Evolutionary conservation across 2,329 filamentous ascomycete species (phyloP), one percentile per base, ranked within the genome.

Genomic region (Pyricularia sp.): DNA sequence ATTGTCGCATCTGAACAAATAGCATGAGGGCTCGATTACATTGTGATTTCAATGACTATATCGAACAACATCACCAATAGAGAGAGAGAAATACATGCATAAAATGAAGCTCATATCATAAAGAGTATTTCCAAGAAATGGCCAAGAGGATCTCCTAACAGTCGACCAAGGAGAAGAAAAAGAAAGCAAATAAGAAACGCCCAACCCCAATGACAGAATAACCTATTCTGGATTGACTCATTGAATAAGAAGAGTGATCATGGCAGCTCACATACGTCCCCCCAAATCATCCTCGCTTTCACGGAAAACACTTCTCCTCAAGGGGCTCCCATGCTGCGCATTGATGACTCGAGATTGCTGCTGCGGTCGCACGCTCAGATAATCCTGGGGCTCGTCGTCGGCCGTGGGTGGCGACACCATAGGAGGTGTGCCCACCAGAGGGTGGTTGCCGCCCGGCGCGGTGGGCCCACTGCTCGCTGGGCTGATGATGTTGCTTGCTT

Each of bases 261-360:
- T 50, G 42, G 17, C 42, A 11, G 42, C 14, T 26, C 12, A 61
- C n/a, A 61, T 12, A 23, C 58, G 58, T 55, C 17, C 36, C 11
- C 30, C 63, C 66, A 71, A 64, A 61, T 70, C 71, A 2, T 70
- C 65, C 26, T 68, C 64, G 42, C 64, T 70, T 64, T 72, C 71
- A 3, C 58, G 68, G 42, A 72, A 72, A 3, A 69, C 67, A 59
- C 70, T 72, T 68, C 65, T 70, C 31, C 71, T 68, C 58, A 68
- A 17, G 11, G 59, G 68, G 30, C 67, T 69, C 28, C 65, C 26
- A n/a, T 36, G 17, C 65, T 50, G 28, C 28, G 61, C 61, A 25
- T 42, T 28, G 36, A 25, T 36, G 7, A 59, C 10, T 28, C 63
- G 23, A 65, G 33, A 12, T 25, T 5, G 63, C 59, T 25, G 66